phyloP scores from a whole-genome alignment of 2,329 filamentous ascomycete genomes.

The Ophiocordyceps sinensis region DNA sequence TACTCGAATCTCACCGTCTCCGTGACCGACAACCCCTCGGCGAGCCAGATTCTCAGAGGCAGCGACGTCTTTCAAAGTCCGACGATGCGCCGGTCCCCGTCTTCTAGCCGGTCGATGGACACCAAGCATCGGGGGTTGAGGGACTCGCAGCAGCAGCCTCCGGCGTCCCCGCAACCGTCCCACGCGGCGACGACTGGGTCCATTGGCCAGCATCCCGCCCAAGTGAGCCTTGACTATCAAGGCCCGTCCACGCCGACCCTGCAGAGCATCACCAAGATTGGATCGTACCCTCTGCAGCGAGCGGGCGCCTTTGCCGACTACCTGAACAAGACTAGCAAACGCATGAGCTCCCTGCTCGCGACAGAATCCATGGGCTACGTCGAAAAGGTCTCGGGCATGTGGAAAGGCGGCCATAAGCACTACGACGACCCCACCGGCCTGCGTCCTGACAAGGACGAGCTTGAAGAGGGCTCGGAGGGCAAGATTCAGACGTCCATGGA shows the following conservation, averaged over 20 bases:
- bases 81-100: slow-evolving; percentile 42
- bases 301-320: slow-evolving; percentile 75
- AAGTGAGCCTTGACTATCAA: slow-evolving; percentile 10
- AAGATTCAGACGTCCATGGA: slow-evolving; percentile 56
- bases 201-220: slow-evolving; percentile 13
- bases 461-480: slow-evolving; percentile 44
- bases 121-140: slow-evolving; percentile 6
- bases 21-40: slow-evolving; percentile 64
- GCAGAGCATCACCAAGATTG: slow-evolving; percentile 42
- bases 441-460: slow-evolving; percentile 38
- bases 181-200: slow-evolving; percentile 27
- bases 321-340: slow-evolving; percentile 62
- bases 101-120: slow-evolving; percentile 17
- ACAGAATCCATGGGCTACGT: slow-evolving; percentile 93
- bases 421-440: slow-evolving; percentile 52
- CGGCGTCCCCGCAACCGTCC: background rate
- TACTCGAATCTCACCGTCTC: slow-evolving; percentile 56
- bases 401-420: slow-evolving; percentile 80
- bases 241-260: slow-evolving; percentile 25
- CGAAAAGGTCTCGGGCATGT: slow-evolving; percentile 94
- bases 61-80: slow-evolving; percentile 83
- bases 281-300: slow-evolving; percentile 67
- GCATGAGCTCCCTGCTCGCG: slow-evolving; percentile 69
- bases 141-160: slow-evolving; percentile 4
- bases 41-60: slow-evolving; percentile 75